Evolutionary conservation across 371 early-diverging fungal genomes (phyloP).

Genomic region (Syncephalastrum contaminatum): DNA sequence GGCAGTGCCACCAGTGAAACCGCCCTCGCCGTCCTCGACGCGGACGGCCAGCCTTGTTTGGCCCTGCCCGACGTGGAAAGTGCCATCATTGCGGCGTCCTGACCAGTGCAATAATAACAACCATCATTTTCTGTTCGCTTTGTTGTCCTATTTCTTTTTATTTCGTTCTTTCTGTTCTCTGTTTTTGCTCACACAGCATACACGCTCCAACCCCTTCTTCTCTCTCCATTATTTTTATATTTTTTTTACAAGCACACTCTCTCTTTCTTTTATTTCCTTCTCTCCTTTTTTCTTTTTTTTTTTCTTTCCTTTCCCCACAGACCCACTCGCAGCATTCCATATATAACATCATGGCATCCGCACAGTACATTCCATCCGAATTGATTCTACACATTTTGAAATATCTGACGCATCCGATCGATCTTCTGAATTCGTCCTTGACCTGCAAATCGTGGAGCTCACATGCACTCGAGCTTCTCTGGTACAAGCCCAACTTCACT

Average conservation of each 20-base stretch:
- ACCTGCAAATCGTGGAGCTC: conserved; percentile 50
- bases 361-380: conserved; percentile 43
- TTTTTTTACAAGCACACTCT: conserved; percentile 1
- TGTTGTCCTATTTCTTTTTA: conserved; percentile 8
- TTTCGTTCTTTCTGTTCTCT: conserved; percentile 5
- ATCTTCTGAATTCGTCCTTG: conserved; percentile 40
- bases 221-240: conserved; percentile 10
- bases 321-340: conserved; percentile 1
- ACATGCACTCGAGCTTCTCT: conserved; percentile 46
- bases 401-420: conserved; percentile 32
- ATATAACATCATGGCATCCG: conserved; percentile 12
- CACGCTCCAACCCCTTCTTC: conserved; percentile 9
- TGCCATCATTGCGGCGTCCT: no score
- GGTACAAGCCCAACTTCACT: conserved; percentile 49
- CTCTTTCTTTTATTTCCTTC: conserved; percentile 10
- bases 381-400: conserved; percentile 48
- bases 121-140: neutral
- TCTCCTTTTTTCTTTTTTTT: conserved; percentile 8
- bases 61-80: neutral
- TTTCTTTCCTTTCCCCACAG: conserved; percentile 6
- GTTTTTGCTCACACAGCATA: conserved; percentile 5
- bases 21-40: conserved; percentile 8
- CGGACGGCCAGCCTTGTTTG: conserved; percentile 8
- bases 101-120: no score
- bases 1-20: conserved; percentile 25